phyloP scores from a whole-genome alignment of 2,329 filamentous ascomycete genomes.

The Aspergillus viridinutans region DNA sequence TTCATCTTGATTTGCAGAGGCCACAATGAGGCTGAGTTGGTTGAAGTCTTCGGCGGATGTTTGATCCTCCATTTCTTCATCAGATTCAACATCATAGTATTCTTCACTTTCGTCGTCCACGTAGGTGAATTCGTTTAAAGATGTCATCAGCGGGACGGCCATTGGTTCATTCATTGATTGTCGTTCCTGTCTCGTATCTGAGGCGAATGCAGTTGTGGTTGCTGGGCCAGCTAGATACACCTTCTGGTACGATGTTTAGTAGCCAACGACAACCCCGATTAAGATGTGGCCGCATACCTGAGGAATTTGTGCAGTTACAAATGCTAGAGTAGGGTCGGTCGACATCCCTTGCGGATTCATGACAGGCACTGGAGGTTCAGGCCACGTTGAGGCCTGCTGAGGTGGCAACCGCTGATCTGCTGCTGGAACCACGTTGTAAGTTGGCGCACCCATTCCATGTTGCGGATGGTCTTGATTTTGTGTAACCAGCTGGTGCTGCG shows the following conservation, averaged over 20 bases:
- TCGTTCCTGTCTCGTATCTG: neutral
- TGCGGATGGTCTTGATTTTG: neutral
- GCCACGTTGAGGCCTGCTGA: neutral
- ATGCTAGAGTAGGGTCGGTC: neutral
- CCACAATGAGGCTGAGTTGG: conserved; percentile 42
- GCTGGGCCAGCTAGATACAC: neutral
- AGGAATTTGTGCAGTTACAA: neutral
- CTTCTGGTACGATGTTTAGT: neutral
- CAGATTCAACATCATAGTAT: conserved; percentile 58
- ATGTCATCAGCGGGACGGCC: conserved; percentile 8
- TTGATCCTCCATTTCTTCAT: conserved; percentile 52
- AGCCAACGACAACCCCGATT: neutral
- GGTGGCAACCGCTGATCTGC: neutral
- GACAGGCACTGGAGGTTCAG: neutral
- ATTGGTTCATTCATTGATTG: neutral
- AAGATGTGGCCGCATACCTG: neutral
- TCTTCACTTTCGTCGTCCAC: conserved; percentile 58
- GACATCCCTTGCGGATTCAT: neutral
- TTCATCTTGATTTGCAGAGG: conserved; percentile 42
- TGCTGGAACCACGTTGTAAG: neutral
- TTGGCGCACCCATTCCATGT: neutral
- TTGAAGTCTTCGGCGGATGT: conserved; percentile 32
- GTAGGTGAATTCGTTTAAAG: conserved; percentile 27
- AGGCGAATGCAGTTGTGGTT: neutral
- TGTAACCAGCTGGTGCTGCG: neutral